Evolutionary conservation across 139 green algal genomes (phyloP).

Genomic region (Astrephomene gubernaculifera): DNA sequence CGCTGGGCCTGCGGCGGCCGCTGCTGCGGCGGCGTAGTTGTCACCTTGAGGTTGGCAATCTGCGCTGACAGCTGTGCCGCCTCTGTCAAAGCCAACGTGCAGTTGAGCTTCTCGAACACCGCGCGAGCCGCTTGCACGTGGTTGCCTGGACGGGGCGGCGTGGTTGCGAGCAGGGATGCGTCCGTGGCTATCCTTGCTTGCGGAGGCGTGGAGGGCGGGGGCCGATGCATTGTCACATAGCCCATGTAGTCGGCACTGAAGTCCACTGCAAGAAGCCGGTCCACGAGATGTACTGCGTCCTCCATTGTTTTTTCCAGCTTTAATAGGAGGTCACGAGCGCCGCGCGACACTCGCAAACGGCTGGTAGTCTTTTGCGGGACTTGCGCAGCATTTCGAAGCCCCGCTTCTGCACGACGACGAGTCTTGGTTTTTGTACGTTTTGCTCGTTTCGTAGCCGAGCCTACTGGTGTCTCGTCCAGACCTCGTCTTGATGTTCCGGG

Average conservation of each 20-base stretch:
- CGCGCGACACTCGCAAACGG: not conserved
- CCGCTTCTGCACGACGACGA: no score
- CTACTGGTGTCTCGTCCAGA: not conserved
- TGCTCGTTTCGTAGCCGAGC: no score
- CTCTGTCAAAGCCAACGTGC: not conserved
- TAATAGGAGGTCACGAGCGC: not conserved
- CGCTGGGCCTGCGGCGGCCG: not conserved
- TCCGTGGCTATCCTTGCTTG: not conserved
- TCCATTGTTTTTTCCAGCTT: conserved; percentile 10
- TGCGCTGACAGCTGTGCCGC: not conserved
- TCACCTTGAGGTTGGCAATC: not conserved
- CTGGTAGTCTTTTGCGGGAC: no score
- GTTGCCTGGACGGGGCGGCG: not conserved
- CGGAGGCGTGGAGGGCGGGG: not conserved
- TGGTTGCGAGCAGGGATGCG: not conserved
- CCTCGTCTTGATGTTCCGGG: not conserved
- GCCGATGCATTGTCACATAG: not conserved
- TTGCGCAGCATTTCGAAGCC: no score
- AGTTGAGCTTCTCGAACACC: not conserved
- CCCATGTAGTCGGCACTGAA: conserved; percentile 3
- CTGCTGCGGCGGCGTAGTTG: not conserved
- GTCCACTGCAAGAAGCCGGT: not conserved
- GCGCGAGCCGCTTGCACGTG: not conserved
- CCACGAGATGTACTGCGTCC: not conserved
- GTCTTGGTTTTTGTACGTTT: no score